Evolutionary conservation across 2,329 filamentous ascomycete genomes (phyloP).

Genomic region (Stagonosporopsis cucurbitacearum): DNA sequence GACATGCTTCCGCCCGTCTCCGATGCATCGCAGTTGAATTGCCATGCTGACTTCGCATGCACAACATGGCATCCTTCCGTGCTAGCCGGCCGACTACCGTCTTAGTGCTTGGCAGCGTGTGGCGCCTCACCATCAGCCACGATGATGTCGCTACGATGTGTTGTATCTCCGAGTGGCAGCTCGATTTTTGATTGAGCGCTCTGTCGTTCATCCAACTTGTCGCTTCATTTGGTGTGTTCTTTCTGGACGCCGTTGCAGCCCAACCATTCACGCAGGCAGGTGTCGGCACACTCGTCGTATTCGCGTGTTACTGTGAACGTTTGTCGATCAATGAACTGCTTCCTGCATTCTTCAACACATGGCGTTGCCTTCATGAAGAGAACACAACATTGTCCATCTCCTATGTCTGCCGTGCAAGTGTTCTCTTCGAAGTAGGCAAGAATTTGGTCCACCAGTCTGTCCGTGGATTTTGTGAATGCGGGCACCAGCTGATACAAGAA

Average conservation of each 20-base stretch:
- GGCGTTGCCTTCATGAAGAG: slow-evolving; percentile 36
- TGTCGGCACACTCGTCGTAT: slow-evolving; percentile 35
- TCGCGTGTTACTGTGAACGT: slow-evolving; percentile 33
- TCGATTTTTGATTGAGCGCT: not conserved
- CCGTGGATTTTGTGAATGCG: slow-evolving; percentile 14
- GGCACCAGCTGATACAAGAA: slow-evolving; percentile 31
- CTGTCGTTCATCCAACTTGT: not conserved
- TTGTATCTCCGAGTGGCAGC: not conserved
- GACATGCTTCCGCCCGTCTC: not conserved
- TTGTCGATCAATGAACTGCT: slow-evolving; percentile 33
- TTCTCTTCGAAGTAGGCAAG: slow-evolving; percentile 5
- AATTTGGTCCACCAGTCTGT: slow-evolving; percentile 8
- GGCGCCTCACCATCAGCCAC: slow-evolving; percentile 6
- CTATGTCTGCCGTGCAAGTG: slow-evolving; percentile 35
- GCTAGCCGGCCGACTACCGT: slow-evolving; percentile 15
- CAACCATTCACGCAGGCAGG: slow-evolving; percentile 11
- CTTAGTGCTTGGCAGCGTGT: slow-evolving; percentile 11
- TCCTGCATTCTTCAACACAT: slow-evolving; percentile 38
- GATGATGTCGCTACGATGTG: not conserved
- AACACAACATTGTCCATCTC: slow-evolving; percentile 31
- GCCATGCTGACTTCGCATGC: slow-evolving; percentile 11
- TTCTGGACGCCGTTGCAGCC: not conserved
- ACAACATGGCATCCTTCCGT: slow-evolving; percentile 5
- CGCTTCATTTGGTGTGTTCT: not conserved
- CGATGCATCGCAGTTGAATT: slow-evolving; percentile 7